Conservation (phyloP, 2,329 filamentous ascomycete species). For the Neodidymelliopsis sp. region DNA sequence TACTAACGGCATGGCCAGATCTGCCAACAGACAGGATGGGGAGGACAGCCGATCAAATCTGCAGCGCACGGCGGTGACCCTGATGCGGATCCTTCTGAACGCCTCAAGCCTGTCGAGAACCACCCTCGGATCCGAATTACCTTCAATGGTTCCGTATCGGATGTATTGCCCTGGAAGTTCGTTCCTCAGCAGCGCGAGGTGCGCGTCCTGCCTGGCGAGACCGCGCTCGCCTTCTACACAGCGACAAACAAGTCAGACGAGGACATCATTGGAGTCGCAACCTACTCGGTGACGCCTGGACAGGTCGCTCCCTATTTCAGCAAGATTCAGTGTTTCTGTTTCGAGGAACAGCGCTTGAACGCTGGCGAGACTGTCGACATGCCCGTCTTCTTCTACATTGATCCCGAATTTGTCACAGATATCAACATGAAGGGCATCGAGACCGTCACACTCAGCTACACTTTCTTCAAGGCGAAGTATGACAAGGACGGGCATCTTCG, state of each 20-base stretch:
- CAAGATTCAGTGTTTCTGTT: slow-evolving; percentile 99
- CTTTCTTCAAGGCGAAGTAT: slow-evolving; percentile 94
- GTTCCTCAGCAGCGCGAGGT: slow-evolving; percentile 96
- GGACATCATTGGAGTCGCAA: slow-evolving; percentile 97
- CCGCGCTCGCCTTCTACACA: slow-evolving; percentile 95
- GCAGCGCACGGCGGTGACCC: slow-evolving; percentile 67
- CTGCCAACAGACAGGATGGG: slow-evolving; percentile 88
- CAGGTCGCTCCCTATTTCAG: slow-evolving; percentile 98
- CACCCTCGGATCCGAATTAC: slow-evolving; percentile 91
- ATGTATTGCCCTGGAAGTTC: slow-evolving; percentile 97
- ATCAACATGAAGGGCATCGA: slow-evolving; percentile 92
- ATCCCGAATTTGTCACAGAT: slow-evolving; percentile 92
- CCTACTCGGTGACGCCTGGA: slow-evolving; percentile 94
- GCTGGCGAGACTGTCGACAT: slow-evolving; percentile 98
- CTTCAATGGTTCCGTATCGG: slow-evolving; percentile 94
- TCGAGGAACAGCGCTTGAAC: slow-evolving; percentile 91
- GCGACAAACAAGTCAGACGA: slow-evolving; percentile 88
- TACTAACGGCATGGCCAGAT: slow-evolving; percentile 60
- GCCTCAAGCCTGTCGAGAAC: slow-evolving; percentile 80
- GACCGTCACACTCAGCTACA: slow-evolving; percentile 95
- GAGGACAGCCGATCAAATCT: slow-evolving; percentile 88
- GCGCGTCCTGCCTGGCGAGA: slow-evolving; percentile 92
- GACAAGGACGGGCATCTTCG: slow-evolving; percentile 78
- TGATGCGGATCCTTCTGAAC: slow-evolving; percentile 71
- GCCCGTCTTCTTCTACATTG: slow-evolving; percentile 99